Evolutionary conservation across 2,329 filamentous ascomycete species (phyloP).

Genomic region (Massarina eburnea): DNA sequence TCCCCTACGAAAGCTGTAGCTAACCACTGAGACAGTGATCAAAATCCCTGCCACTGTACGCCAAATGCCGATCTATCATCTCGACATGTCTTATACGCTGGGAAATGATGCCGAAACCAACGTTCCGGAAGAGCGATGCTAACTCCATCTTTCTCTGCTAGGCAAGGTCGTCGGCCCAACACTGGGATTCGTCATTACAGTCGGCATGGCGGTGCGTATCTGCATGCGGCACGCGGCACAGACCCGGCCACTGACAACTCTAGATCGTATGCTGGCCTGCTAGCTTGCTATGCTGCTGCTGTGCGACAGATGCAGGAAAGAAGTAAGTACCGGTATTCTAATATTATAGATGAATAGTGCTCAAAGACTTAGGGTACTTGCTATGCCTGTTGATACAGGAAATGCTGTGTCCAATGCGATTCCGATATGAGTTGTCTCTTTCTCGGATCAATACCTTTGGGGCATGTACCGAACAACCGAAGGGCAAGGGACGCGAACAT

Average conservation of each 20-base stretch:
- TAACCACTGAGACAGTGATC: slow-evolving; percentile 46
- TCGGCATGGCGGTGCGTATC: slow-evolving; percentile 52
- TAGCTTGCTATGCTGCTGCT: slow-evolving; percentile 59
- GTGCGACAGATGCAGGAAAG: slow-evolving; percentile 56
- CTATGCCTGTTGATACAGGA: slow-evolving; percentile 55
- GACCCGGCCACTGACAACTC: slow-evolving; percentile 11
- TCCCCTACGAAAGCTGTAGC: background rate
- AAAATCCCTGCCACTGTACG: slow-evolving; percentile 58
- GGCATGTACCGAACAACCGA: too few species aligned
- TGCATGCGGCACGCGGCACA: background rate
- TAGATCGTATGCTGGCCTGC: slow-evolving; percentile 59
- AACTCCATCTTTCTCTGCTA: background rate
- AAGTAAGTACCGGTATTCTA: slow-evolving; percentile 44
- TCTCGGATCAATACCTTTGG: too few species aligned
- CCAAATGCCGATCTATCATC: background rate
- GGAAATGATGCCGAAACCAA: too few species aligned
- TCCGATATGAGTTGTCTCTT: slow-evolving; percentile 35
- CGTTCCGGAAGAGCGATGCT: too few species aligned
- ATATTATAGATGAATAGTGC: slow-evolving; percentile 16
- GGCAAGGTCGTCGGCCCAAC: slow-evolving; percentile 58
- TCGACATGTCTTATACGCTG: background rate
- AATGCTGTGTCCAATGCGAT: slow-evolving; percentile 54
- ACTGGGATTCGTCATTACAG: slow-evolving; percentile 52
- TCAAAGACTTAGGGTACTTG: slow-evolving; percentile 48
- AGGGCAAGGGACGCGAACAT: too few species aligned